Percentiles rank a stretch among this genome's conserved stretches.
Evolutionary conservation across 768 basidiomycete genomes (phyloP).

Genomic region (Trametes maxima): DNA sequence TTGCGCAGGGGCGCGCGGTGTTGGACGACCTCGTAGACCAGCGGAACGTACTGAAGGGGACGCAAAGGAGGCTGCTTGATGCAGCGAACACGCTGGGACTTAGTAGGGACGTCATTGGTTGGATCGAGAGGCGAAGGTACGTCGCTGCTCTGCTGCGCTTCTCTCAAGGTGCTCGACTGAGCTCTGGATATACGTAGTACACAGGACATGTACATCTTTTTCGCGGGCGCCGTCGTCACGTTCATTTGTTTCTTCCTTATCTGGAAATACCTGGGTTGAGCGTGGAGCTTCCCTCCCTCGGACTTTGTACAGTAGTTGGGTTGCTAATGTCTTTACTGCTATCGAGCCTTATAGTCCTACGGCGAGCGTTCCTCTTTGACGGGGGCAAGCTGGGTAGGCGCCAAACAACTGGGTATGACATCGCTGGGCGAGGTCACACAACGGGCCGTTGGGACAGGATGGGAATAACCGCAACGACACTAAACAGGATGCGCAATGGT

Average conservation of each 20-base stretch:
- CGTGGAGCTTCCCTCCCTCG: not conserved
- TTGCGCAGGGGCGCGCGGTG: slow-evolving; percentile 90
- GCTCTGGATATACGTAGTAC: slow-evolving; percentile 52
- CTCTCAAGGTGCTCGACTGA: not conserved
- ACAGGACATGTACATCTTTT: slow-evolving; percentile 94
- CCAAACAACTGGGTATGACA: too few relatives aligned
- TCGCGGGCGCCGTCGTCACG: slow-evolving; percentile 81
- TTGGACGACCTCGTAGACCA: slow-evolving; percentile 93
- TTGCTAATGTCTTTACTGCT: slow-evolving; percentile 8
- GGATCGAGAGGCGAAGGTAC: slow-evolving; percentile 94
- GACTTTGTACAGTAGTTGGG: slow-evolving; percentile 17
- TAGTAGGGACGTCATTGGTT: slow-evolving; percentile 92
- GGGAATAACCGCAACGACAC: too few relatives aligned
- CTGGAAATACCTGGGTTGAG: slow-evolving; percentile 80
- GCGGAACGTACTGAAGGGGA: slow-evolving; percentile 92
- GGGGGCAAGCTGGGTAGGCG: too few relatives aligned
- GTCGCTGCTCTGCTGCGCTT: slow-evolving; percentile 28
- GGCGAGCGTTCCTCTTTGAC: slow-evolving; percentile 2
- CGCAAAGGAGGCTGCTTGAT: slow-evolving; percentile 80
- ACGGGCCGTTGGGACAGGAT: too few relatives aligned
- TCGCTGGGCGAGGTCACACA: too few relatives aligned
- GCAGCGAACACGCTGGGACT: slow-evolving; percentile 94
- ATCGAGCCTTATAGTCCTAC: not conserved
- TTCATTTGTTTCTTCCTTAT: slow-evolving; percentile 94
- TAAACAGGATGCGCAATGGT: too few relatives aligned